Conservation (phyloP, 139 green algal genomes). For the Chlorella sp. region DNA sequence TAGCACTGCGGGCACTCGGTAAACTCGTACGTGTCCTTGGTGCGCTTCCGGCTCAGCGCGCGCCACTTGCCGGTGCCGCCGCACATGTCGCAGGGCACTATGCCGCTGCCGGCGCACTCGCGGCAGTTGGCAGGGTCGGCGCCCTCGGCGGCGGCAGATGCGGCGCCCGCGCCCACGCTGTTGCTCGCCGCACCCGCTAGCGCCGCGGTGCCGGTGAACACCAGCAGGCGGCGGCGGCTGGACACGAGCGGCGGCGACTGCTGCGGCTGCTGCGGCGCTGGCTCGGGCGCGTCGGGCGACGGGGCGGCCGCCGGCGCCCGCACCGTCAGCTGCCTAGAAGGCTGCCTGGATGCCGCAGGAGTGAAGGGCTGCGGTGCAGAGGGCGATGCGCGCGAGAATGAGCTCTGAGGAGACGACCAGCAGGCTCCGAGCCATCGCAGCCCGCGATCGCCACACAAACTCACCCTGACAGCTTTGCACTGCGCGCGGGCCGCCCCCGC, state of each 20-base stretch:
- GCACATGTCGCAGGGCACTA: conserved; percentile 96
- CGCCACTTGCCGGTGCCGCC: conserved; percentile 98
- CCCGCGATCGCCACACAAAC: no score
- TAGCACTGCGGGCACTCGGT: conserved; percentile 98
- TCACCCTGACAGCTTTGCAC: no score
- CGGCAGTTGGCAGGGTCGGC: conserved; percentile 47
- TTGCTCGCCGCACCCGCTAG: background rate
- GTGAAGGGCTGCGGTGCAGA: no score
- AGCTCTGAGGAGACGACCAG: no score
- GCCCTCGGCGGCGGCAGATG: conserved; percentile 9
- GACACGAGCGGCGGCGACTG: conserved; percentile 27
- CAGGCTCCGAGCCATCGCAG: no score
- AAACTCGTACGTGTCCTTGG: conserved; percentile 98
- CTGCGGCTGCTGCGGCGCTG: background rate
- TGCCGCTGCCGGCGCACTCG: conserved; percentile 83
- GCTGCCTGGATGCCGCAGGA: no score
- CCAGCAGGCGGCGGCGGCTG: conserved; percentile 30
- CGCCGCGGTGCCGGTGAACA: conserved; percentile 30
- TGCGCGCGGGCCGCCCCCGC: no score
- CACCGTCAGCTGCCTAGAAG: no score
- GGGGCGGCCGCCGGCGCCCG: no score
- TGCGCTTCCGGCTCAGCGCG: conserved; percentile 79
- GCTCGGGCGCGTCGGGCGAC: no score
- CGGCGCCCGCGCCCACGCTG: background rate
- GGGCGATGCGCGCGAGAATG: no score